phyloP scores from a whole-genome alignment of 768 basidiomycete species.

The Mycena pura region DNA sequence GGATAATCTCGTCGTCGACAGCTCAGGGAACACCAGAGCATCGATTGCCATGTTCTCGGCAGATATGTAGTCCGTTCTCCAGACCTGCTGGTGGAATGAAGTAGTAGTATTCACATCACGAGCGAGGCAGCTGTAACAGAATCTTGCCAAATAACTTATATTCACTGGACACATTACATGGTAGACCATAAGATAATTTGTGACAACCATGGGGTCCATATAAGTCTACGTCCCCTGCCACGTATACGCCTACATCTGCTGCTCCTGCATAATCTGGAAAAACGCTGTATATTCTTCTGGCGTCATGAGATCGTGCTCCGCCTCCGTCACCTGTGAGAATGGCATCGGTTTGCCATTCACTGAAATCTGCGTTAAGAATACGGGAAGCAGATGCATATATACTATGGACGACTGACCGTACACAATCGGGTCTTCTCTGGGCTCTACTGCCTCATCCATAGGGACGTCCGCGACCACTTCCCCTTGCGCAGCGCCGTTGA shows the following conservation, averaged over 20 bases:
- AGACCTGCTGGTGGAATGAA: too few relatives aligned
- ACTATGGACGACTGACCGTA: constrained; percentile 57
- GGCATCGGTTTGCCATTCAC: constrained; percentile 79
- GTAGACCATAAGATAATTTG: constrained; percentile 12
- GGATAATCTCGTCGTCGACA: constrained; percentile 19
- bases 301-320: constrained; percentile 92
- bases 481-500: constrained; percentile 31
- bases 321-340: constrained; percentile 86
- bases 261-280: constrained; percentile 69
- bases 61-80: constrained; percentile 12
- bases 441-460: constrained; percentile 27
- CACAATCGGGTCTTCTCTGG: constrained; percentile 67
- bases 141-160: too few relatives aligned
- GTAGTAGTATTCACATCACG: too few relatives aligned
- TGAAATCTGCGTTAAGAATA: constrained; percentile 34
- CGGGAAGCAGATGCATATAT: neutral
- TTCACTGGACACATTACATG: constrained; percentile 9
- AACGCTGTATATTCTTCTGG: constrained; percentile 89
- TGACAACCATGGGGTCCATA: neutral
- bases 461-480: constrained; percentile 27
- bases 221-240: neutral
- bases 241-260: constrained; percentile 30
- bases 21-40: constrained; percentile 13
- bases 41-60: constrained; percentile 23
- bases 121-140: too few relatives aligned